Evolutionary conservation across 2,329 filamentous ascomycete genomes (phyloP).

Genomic region (Hypoxylon sp.): DNA sequence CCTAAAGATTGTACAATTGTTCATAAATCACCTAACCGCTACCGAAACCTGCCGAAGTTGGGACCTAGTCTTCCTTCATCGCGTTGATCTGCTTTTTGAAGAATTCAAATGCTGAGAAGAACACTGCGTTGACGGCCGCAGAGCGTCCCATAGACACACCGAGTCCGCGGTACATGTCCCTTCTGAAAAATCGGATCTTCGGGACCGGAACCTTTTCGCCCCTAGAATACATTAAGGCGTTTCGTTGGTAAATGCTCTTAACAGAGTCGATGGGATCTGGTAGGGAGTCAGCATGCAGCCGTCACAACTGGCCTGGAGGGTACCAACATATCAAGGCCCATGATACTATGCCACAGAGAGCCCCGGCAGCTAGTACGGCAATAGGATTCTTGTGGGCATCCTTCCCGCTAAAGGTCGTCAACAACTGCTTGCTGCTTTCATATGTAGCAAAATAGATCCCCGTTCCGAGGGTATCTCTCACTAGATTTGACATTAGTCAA

Average conservation of each 20-base stretch:
- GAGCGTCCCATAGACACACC: conserved; percentile 85
- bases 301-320: conserved; percentile 4
- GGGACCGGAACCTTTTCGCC: conserved; percentile 72
- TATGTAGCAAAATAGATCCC: conserved; percentile 90
- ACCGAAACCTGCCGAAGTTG: no score
- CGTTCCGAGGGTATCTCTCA: conserved; percentile 84
- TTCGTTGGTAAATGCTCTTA: conserved; percentile 86
- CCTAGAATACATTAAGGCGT: conserved; percentile 74
- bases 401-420: conserved; percentile 77
- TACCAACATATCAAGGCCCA: conserved; percentile 78
- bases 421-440: conserved; percentile 83
- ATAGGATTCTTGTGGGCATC: conserved; percentile 79
- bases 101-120: conserved; percentile 88
- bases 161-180: conserved; percentile 82
- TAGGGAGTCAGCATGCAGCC: conserved; percentile 20
- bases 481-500: conserved; percentile 52
- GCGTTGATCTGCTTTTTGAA: conserved; percentile 74
- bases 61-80: conserved; percentile 54
- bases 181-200: conserved; percentile 80
- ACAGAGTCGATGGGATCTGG: conserved; percentile 78
- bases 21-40: conserved; percentile 14
- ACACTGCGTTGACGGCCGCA: conserved; percentile 85
- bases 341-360: conserved; percentile 82
- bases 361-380: conserved; percentile 80
- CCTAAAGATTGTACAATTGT: conserved; percentile 36